Evolutionary conservation across 2,329 filamentous ascomycete species (phyloP).

Genomic region (Mycogone perniciosa): DNA sequence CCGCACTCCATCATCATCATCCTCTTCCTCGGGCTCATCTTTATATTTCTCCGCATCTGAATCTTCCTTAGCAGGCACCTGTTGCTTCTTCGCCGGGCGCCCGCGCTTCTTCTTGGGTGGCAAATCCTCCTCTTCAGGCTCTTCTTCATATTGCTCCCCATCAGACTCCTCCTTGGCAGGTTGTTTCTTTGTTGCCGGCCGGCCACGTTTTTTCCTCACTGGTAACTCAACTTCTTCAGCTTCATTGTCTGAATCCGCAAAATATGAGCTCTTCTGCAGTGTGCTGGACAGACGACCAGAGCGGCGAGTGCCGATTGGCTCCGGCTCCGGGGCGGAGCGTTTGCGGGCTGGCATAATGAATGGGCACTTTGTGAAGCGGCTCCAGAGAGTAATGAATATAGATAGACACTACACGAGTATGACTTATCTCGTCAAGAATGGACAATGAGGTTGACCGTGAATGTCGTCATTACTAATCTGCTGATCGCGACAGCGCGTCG

Average conservation of each 20-base stretch:
- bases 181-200: constrained; percentile 19
- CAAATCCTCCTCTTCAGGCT: constrained; percentile 14
- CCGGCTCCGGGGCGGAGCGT: constrained; percentile 26
- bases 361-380: neutral
- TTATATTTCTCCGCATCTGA: constrained; percentile 19
- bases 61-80: constrained; percentile 17
- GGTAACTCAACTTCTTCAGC: constrained; percentile 9
- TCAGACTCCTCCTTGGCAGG: constrained; percentile 14
- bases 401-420: neutral
- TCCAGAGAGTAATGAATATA: neutral
- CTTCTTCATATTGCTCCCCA: constrained; percentile 19
- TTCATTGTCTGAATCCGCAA: constrained; percentile 33
- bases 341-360: constrained; percentile 35
- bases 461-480: constrained; percentile 19
- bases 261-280: constrained; percentile 46
- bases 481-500: constrained; percentile 20
- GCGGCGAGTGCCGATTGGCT: constrained; percentile 30
- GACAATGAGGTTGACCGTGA: neutral
- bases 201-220: constrained; percentile 19
- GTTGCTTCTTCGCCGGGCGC: constrained; percentile 19
- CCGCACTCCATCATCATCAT: constrained; percentile 30
- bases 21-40: constrained; percentile 22
- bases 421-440: neutral
- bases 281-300: constrained; percentile 42
- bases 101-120: constrained; percentile 25